Evolutionary conservation across 352 stramenopile species (phyloP).

Genomic region (Pythium aphanidermatum): DNA sequence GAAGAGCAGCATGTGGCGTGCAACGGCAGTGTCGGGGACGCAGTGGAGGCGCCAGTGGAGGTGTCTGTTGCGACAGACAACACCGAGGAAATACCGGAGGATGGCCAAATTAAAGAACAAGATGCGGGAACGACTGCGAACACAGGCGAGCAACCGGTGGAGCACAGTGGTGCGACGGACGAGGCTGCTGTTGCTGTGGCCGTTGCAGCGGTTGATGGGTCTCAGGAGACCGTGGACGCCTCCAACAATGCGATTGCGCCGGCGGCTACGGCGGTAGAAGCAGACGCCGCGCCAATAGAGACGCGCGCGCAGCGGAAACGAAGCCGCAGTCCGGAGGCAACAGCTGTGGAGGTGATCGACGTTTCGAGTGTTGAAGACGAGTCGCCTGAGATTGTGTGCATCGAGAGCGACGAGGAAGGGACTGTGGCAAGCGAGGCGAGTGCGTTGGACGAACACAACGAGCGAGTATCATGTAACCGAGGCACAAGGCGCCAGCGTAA

Average conservation of each 20-base stretch:
- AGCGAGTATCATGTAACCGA: background rate
- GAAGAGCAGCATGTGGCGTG: background rate
- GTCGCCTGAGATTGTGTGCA: slow-evolving; percentile 14
- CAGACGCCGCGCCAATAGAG: background rate
- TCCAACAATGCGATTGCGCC: background rate
- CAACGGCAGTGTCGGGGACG: background rate
- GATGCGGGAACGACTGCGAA: no score
- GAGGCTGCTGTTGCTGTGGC: no score
- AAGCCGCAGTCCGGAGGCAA: background rate
- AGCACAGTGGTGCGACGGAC: no score
- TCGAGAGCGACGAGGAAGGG: slow-evolving; percentile 9
- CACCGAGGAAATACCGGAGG: background rate
- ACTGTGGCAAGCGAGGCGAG: slow-evolving; percentile 2
- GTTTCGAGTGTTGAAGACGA: slow-evolving; percentile 11
- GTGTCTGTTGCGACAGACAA: background rate
- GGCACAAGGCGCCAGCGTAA: slow-evolving; percentile 4
- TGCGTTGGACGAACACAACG: background rate
- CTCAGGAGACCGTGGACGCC: no score
- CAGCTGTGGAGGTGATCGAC: slow-evolving; percentile 4
- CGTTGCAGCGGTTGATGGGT: no score
- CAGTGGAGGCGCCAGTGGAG: background rate
- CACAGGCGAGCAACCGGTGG: no score
- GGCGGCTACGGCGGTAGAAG: background rate
- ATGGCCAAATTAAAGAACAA: background rate
- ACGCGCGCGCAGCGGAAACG: background rate